Evolutionary conservation across 768 basidiomycete genomes (phyloP).

Genomic region (Leccinum fibrillosum): DNA sequence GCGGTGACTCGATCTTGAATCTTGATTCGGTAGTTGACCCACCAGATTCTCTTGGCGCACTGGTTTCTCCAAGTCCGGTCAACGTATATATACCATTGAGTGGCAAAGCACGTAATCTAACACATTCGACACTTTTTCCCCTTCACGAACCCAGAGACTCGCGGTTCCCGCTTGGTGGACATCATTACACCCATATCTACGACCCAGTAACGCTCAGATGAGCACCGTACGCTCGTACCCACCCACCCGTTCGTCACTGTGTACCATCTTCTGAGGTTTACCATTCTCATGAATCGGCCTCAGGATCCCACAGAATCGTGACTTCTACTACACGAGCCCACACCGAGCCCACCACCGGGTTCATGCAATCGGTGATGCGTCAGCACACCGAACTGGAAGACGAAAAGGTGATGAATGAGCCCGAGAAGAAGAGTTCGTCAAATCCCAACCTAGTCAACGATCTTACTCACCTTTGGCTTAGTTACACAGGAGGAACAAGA

Average conservation of each 20-base stretch:
- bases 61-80: background rate
- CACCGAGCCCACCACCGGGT: constrained; percentile 20
- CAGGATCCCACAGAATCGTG: constrained; percentile 15
- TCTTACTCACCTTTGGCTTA: constrained; percentile 10
- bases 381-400: constrained; percentile 6
- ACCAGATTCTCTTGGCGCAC: constrained; percentile 15
- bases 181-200: background rate
- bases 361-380: constrained; percentile 23
- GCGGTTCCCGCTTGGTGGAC: constrained; percentile 3
- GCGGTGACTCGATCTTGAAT: background rate
- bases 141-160: constrained; percentile 4
- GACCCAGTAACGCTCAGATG: constrained; percentile 6
- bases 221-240: constrained; percentile 8
- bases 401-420: constrained; percentile 10
- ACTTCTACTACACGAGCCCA: constrained; percentile 9
- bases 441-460: background rate
- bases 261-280: background rate
- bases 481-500: constrained; percentile 52
- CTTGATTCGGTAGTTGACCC: background rate
- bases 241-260: constrained; percentile 3
- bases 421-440: constrained; percentile 21
- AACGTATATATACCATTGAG: constrained; percentile 3
- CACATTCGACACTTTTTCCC: background rate
- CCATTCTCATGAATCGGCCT: background rate
- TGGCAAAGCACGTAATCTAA: background rate